Evolutionary conservation across 768 basidiomycete species (phyloP).

Genomic region (Lentinula guzmanii): DNA sequence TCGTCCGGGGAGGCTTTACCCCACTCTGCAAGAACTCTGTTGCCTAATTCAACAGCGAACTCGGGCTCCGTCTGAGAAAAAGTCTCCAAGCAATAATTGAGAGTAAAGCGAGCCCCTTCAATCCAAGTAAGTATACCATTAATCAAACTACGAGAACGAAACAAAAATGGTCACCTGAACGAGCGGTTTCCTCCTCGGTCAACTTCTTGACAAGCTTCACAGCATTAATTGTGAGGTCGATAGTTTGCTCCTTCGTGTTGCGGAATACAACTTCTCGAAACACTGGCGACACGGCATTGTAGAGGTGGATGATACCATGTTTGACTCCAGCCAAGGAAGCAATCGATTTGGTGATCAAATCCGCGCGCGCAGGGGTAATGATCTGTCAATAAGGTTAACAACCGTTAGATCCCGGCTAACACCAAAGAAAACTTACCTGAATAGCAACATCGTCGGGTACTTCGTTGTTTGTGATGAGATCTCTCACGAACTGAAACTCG

Average conservation of each 20-base stretch:
- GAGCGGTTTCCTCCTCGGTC: slow-evolving; percentile 58
- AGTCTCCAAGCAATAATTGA: slow-evolving; percentile 83
- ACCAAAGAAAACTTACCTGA: slow-evolving; percentile 42
- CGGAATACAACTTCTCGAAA: slow-evolving; percentile 80
- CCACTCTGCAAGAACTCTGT: slow-evolving; percentile 62
- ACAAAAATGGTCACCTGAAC: slow-evolving; percentile 35
- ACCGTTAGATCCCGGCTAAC: neutral
- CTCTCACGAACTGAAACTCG: slow-evolving; percentile 72
- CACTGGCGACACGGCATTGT: slow-evolving; percentile 73
- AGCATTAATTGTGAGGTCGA: slow-evolving; percentile 65
- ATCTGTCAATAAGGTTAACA: slow-evolving; percentile 37
- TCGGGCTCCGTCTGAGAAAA: slow-evolving; percentile 83
- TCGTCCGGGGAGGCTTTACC: slow-evolving; percentile 54
- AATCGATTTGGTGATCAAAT: slow-evolving; percentile 70
- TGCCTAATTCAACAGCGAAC: slow-evolving; percentile 69
- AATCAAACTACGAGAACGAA: neutral
- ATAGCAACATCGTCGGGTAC: slow-evolving; percentile 77
- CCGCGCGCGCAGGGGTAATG: slow-evolving; percentile 73
- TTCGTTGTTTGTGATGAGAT: slow-evolving; percentile 56
- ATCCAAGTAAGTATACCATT: neutral
- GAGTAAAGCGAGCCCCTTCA: slow-evolving; percentile 55
- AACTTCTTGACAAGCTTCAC: slow-evolving; percentile 65
- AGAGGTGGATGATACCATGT: slow-evolving; percentile 80
- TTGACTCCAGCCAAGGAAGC: slow-evolving; percentile 71
- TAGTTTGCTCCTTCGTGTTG: slow-evolving; percentile 68